Evolutionary conservation across 1,139 yeast genomes (phyloP).

Genomic region (Zygosaccharomyces sapae): DNA sequence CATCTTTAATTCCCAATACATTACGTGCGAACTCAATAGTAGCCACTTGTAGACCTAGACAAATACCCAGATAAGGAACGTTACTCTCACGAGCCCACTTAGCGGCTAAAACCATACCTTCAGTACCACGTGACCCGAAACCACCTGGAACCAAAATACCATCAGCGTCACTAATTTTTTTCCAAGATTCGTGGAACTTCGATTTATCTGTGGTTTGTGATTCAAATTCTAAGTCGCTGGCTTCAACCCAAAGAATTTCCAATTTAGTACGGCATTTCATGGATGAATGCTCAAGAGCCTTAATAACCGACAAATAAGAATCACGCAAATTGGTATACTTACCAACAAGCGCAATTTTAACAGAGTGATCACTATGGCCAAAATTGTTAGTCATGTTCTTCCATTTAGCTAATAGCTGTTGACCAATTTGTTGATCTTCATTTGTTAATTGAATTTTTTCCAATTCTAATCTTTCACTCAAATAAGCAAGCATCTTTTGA

Average conservation of each 20-base stretch:
- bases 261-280: constrained; percentile 82
- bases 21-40: constrained; percentile 89
- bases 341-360: constrained; percentile 94
- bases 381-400: constrained; percentile 65
- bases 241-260: constrained; percentile 93
- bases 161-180: constrained; percentile 85
- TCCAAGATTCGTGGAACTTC: constrained; percentile 94
- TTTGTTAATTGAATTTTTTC: constrained; percentile 46
- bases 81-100: constrained; percentile 95
- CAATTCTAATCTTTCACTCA: constrained; percentile 64
- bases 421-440: constrained; percentile 63
- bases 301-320: constrained; percentile 89
- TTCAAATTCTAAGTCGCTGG: constrained; percentile 79
- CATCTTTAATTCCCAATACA: constrained; percentile 62
- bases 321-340: constrained; percentile 95
- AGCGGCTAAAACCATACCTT: constrained; percentile 97
- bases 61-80: constrained; percentile 92
- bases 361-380: constrained; percentile 80
- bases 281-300: constrained; percentile 91
- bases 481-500: constrained; percentile 76
- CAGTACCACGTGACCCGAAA: constrained; percentile 94
- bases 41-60: constrained; percentile 96
- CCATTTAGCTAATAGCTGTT: constrained; percentile 72
- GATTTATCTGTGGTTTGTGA: constrained; percentile 61
- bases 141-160: constrained; percentile 99